These are phyloP conservation scores for Chrysoporthe puriensis DNA, from an alignment of 2,329 filamentous ascomycete species.

Conservation along the genomic window DNA sequence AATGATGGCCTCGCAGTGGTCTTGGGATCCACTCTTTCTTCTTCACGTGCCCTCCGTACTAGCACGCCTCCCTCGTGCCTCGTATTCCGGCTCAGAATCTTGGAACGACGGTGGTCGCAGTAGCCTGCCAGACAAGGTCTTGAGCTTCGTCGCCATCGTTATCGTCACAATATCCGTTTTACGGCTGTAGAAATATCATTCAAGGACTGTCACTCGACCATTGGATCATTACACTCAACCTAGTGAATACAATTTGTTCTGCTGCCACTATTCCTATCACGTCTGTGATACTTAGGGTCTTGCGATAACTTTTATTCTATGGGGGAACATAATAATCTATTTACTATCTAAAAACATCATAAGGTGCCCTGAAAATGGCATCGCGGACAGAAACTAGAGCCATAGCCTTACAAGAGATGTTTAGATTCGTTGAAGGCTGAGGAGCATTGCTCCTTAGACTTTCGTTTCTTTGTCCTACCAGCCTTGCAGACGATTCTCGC, in stretches of 20 bases:
- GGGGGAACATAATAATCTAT: no score
- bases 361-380: no score
- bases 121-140: constrained; percentile 15
- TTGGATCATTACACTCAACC: constrained; percentile 22
- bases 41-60: neutral
- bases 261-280: neutral
- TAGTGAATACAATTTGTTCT: constrained; percentile 8
- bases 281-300: no score
- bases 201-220: constrained; percentile 21
- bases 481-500: no score
- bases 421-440: no score
- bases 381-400: no score
- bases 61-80: neutral
- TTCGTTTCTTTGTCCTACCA: no score
- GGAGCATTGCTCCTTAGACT: no score
- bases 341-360: no score
- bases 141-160: constrained; percentile 12
- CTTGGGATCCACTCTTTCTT: neutral
- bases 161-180: constrained; percentile 24
- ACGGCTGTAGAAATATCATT: constrained; percentile 10
- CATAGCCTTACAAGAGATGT: no score
- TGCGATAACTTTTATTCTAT: no score
- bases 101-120: constrained; percentile 18
- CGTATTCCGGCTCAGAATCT: constrained; percentile 27
- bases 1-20: neutral